Evolutionary conservation across 1,284 basidiomycete species (phyloP).

Genomic region (Apiotrichum veenhuisii): DNA sequence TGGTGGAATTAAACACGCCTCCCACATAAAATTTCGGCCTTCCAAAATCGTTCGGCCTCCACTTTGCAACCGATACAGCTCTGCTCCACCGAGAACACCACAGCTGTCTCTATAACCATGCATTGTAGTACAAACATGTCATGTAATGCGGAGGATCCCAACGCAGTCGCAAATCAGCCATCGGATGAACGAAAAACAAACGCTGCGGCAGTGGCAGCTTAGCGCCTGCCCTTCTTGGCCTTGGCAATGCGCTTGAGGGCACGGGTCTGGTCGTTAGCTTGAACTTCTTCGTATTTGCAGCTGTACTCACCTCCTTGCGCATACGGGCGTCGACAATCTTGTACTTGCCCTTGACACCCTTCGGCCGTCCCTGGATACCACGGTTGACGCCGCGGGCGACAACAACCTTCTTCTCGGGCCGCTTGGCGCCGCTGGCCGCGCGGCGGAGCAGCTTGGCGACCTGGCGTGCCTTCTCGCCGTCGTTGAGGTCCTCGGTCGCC

Average conservation of each 20-base stretch:
- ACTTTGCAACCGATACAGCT: no score
- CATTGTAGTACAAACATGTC: conserved; percentile 14
- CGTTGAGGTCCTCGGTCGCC: conserved; percentile 82
- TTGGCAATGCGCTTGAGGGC: conserved; percentile 44
- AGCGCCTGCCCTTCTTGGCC: conserved; percentile 35
- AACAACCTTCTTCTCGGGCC: conserved; percentile 68
- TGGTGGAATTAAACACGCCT: not conserved
- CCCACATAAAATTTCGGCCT: not conserved
- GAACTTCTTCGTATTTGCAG: not conserved
- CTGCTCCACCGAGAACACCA: not conserved
- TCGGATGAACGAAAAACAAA: not conserved
- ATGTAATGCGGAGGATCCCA: not conserved
- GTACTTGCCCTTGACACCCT: conserved; percentile 90
- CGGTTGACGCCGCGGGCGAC: conserved; percentile 88
- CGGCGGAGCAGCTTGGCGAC: conserved; percentile 88
- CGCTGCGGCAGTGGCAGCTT: not conserved
- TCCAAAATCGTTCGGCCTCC: not conserved
- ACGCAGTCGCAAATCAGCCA: not conserved
- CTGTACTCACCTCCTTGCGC: conserved; percentile 43
- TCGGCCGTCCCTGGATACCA: conserved; percentile 88
- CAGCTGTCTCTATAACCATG: conserved; percentile 8
- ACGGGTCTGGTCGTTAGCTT: conserved; percentile 21
- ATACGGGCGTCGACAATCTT: conserved; percentile 73
- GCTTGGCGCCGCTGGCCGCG: conserved; percentile 62
- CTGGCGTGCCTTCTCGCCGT: conserved; percentile 88